Base-by-base conservation (phyloP, 1,284 basidiomycete species). In the Vanrija humicola region DNA sequence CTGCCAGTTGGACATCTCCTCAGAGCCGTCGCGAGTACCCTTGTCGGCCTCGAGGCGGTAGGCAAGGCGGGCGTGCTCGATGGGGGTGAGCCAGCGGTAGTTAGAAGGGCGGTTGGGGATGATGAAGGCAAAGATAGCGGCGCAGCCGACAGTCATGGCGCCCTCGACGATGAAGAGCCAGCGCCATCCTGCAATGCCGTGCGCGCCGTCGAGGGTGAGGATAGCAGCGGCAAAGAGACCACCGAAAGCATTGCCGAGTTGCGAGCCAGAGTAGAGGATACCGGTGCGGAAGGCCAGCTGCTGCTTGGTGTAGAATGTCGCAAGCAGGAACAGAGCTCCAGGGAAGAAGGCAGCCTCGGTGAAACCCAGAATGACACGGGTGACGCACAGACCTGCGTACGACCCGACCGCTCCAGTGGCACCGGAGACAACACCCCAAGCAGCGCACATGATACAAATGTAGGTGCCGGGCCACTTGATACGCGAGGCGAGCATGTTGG, bases 201-300 rank as follows among this genome's bases (percentile, higher is more conserved):
- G 61, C 6, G 39, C 38, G 15, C 67, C 66, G 19, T 67, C 56
- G 12, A 73, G 48, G 10, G 58, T 34, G 16, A 68, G 54, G 23
- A 61, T 53, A 5, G 50, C 64, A 21, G 64, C 61, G n/a, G 68
- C 68, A 28, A 72, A 62, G 8, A 72, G 57, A 26, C 66, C 66
- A 10, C 69, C 69, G 28, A 72, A 69, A 5, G 69, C 72, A 55
- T 74, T 76, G 5, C 70, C 71, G 50, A 77, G 50, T 47, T 71
- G 65, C 18, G 67, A 68, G 43, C 66, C 68, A 46, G 64, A 64
- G 64, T 66, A 75, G 3, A 75, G 57, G 5, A 55, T 59, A 9
- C 54, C 68, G 26, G 61, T 65, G 59, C 62, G 69, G 55, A 56
- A 56, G 18, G 62, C 70, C 23, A 71, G 53, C 47, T 75, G 70